These are phyloP conservation scores for Persicaria tinctoria DNA, from an alignment of 148 eudicot genomes.

Conservation along the genomic window DNA sequence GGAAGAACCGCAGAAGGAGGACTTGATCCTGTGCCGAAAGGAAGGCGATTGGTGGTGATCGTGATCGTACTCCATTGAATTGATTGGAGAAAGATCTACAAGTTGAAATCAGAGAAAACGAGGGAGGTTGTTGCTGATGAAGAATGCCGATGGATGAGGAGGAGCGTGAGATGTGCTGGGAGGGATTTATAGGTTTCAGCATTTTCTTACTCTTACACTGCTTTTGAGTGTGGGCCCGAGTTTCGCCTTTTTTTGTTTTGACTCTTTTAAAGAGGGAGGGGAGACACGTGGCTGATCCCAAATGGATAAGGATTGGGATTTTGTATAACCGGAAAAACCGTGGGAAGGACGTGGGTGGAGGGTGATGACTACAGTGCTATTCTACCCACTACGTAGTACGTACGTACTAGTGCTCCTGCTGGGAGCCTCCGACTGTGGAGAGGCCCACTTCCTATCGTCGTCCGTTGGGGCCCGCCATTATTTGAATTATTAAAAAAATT, in stretches of 20 bases:
- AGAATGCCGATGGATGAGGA: background rate
- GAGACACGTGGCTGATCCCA: background rate
- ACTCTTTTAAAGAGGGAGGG: background rate
- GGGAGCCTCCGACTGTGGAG: too few relatives aligned
- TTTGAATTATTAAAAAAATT: too few relatives aligned
- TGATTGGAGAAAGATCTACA: background rate
- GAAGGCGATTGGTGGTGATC: slow-evolving; percentile 18
- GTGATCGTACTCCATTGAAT: slow-evolving; percentile 17
- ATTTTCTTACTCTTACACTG: too few relatives aligned
- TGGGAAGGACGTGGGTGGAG: background rate
- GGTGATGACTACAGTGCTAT: too few relatives aligned
- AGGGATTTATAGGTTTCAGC: too few relatives aligned
- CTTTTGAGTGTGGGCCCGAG: too few relatives aligned
- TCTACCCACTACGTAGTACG: too few relatives aligned
- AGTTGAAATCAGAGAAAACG: background rate
- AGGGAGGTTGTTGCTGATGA: background rate
- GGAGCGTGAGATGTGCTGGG: background rate
- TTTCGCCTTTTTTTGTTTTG: too few relatives aligned
- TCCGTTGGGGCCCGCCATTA: too few relatives aligned
- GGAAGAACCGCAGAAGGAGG: slow-evolving; percentile 17
- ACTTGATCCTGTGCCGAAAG: slow-evolving; percentile 22
- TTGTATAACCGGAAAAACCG: background rate
- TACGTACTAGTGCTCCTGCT: too few relatives aligned
- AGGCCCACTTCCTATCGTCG: too few relatives aligned
- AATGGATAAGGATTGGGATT: background rate